Base-by-base conservation (phyloP, 1,284 basidiomycete species). In the Pseudomicrostroma phylloplanum region DNA sequence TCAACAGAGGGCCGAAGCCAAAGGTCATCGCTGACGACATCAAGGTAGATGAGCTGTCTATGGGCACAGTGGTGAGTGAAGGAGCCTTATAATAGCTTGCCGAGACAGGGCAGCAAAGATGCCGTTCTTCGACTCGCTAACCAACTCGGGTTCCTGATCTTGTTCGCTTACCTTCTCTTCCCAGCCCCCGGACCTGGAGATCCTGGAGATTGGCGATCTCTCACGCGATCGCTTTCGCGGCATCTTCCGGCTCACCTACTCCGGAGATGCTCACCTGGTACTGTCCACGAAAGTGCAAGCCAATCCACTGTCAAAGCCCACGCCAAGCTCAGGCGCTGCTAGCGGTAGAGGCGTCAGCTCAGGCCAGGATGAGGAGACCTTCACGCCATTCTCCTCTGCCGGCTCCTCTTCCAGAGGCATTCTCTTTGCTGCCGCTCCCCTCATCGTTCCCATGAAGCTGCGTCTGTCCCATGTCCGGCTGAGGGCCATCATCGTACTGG, bases 21-120 rank as follows among this genome's bases (percentile, higher is more conserved):
- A 92, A 92, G 39, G 89, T 98, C 74, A 98, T 98, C 74, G 93
- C 92, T 63, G 96, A 96, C 80, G 88, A 87, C 80, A 98, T 99
- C 70, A 89, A 96, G 78, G 96, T 99, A 39, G 90, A 96, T 62
- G 94, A 97, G 80, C 83, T 99, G 36, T 88, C 93, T 81, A 98
- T 99, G 94, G 96, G 96, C 49, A 92, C 90, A 1, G 89, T 96
- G 83, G 92, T 91, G 66, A 67, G 85, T 82, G 23, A 11, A 56
- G 0, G 43, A 9, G 19, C 4, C 46, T 13, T 23, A 42, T 15
- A 12, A 17, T 36, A 36, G 30, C 30, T 36, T 55, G 40, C 54
- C 4, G 17, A 9, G 56, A 30, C 9, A 36, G 12, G 56, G 11
- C 21, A 19, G 39, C 23, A 56, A 23, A 4, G 55, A 40, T 56